Base-by-base conservation (phyloP, 306 rosid genomes). In the Hippophae tibetana region DNA sequence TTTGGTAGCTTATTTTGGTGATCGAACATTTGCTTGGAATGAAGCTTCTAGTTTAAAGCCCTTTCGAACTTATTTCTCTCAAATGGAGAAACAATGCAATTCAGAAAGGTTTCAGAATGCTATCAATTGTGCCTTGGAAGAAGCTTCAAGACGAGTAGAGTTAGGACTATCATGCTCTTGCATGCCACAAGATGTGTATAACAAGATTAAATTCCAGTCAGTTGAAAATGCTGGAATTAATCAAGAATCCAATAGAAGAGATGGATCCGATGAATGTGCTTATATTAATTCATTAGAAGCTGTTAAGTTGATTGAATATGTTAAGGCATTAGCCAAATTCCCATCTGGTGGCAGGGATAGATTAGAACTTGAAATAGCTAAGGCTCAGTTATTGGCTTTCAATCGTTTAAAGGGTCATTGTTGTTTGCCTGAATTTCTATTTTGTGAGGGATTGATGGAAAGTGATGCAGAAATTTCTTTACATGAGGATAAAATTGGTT, bases 1-100 rank as follows among this genome's bases (percentile, higher is more conserved):
- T 79, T 75, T 92, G 82, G 88, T 92, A 6, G 96, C 98, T 31
- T 92, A 85, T 82, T 92, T 92, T 85, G 98, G 96, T 69, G 98
- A 92, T 43, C 79, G 86, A 58, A 74, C 98, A 25, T 92, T 92
- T 88, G 96, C 98, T 42, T 92, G 98, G 98, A 87, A 92, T 65
- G 98, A 92, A 74, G 83, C 73, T 64, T 79, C 89, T 60, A 85
- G 68, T 74, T 71, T 92, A 61, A 92, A 82, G 81, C 81, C 76
- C 60, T 92, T 92, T 56, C 78, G 75, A 43, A 68, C 87, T 25
- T 74, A 87, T 67, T 88, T 92, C 72, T 65, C 86, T 11, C 74
- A 65, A 56, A 75, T 76, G 67, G 86, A 76, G 79, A 86, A 74
- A 69, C 93, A 79, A 60, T 80, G 86, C 75, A 79, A 60, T 73